phyloP scores from a whole-genome alignment of 176 grass and related monocot genomes.

The Hsuehochloa calcarea region DNA sequence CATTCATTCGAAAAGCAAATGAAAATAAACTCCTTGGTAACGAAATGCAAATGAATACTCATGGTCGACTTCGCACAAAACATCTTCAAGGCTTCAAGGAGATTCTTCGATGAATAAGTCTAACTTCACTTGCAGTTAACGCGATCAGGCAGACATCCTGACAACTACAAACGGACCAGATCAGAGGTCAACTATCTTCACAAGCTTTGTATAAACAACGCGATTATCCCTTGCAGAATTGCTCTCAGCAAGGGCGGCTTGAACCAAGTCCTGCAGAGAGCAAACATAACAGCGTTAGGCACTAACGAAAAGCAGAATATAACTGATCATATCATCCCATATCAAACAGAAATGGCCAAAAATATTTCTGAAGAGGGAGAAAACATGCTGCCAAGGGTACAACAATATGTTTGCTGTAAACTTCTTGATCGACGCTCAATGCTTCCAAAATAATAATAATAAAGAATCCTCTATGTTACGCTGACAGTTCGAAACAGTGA shows the following conservation, averaged over 20 bases:
- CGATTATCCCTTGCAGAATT: conserved; percentile 63
- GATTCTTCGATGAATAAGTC: not conserved
- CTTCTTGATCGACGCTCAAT: not conserved
- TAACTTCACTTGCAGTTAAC: not conserved
- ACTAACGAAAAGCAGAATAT: not conserved
- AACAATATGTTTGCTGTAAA: not conserved
- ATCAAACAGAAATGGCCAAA: not conserved
- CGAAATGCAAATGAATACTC: not conserved
- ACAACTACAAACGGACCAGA: not conserved
- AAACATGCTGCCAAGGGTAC: not conserved
- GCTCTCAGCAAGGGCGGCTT: conserved; percentile 56
- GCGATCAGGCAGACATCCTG: not conserved
- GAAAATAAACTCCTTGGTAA: not conserved
- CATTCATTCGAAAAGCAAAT: not conserved
- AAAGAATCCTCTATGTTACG: not conserved
- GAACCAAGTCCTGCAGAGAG: conserved; percentile 50
- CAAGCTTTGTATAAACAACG: conserved; percentile 62
- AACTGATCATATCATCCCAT: not conserved
- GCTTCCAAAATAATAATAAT: not conserved
- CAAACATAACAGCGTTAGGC: not conserved
- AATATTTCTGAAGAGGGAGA: not conserved
- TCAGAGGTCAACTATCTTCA: conserved; percentile 47
- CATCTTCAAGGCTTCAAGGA: conserved; percentile 6
- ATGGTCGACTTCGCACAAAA: not conserved
- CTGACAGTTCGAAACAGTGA: not conserved